phyloP scores from a whole-genome alignment of 1,284 basidiomycete species.

The Austroboletus novae-zelandiae region DNA sequence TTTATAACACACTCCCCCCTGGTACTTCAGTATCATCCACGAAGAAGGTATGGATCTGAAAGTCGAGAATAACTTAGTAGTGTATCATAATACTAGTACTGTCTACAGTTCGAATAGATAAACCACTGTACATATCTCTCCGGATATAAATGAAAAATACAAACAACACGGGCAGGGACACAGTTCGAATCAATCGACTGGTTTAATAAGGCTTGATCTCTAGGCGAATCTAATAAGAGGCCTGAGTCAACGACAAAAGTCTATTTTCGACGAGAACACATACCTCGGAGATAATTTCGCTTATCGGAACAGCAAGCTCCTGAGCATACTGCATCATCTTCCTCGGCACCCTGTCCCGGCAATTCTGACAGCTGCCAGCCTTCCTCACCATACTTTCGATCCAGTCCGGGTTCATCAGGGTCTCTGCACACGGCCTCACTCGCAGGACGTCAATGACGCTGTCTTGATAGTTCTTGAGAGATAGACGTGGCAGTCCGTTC shows the following conservation, averaged over 20 bases:
- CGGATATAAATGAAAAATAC: neutral
- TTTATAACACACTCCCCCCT: neutral
- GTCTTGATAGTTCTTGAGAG: constrained; percentile 32
- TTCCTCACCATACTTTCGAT: constrained; percentile 30
- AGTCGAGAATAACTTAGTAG: neutral
- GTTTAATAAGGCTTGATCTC: constrained; percentile 31
- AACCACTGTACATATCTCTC: constrained; percentile 6
- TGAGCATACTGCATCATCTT: constrained; percentile 30
- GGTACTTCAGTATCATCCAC: no score
- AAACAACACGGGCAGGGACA: neutral
- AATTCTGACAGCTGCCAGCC: constrained; percentile 29
- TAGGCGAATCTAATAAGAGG: constrained; percentile 21
- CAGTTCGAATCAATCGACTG: constrained; percentile 15
- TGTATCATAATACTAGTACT: neutral
- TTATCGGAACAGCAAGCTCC: constrained; percentile 27
- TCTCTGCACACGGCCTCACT: constrained; percentile 31
- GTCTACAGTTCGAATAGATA: constrained; percentile 9
- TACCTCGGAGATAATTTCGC: constrained; percentile 30
- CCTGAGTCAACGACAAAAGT: neutral
- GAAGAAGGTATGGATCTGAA: neutral
- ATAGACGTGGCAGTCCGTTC: constrained; percentile 32
- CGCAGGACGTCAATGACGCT: constrained; percentile 32
- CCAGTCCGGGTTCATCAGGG: constrained; percentile 31
- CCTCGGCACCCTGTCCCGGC: constrained; percentile 30
- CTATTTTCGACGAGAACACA: constrained; percentile 1